Base-by-base conservation (phyloP, 164 flowering plant species). In the Magnolia sinica region DNA sequence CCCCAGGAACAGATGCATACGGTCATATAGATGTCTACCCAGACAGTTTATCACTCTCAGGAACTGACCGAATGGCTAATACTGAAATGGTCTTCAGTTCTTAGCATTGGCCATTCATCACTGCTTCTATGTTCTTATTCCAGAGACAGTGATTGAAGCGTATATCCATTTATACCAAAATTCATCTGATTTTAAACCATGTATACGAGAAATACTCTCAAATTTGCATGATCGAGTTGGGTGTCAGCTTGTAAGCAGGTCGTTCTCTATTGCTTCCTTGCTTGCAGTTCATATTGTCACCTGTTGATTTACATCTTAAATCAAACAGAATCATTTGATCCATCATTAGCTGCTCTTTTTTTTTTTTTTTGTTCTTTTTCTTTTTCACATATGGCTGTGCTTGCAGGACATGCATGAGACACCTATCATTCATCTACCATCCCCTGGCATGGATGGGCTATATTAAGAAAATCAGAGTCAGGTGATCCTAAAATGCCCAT, bases 1-100 rank as follows among this genome's bases (percentile, higher is more conserved):
- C 98, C 64, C 95, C 98, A 8, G 98, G 90, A 8, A 84, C 91
- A 11, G 83, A 89, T 79, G 87, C 98, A 37, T 95, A 85, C 76
- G 98, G 98, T 1, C 80, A 82, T 74, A 76, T 92, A 1, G 94
- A 93, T 82, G 94, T 86, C 72, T 93, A 86, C 75, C 79, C 87
- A 31, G 87, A 95, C 76, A 83, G 86, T 66, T 76, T 93, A 77
- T 80, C 81, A 27, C 95, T 95, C 76, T 29, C 76, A 24, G 98
- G 97, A 37, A 85, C 87, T 16, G 96, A 82, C 75, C 82, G 91
- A 66, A 84, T 95, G 91, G 24, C 71, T 49, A 89, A 87, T 82
- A 86, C 87, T 66, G 93, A 91, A 14, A 90, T 92, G 89, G 66
- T 79, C 22, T 94, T 91, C 82, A 58, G 51, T 75, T 77, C 74